These are phyloP conservation scores for Pichia norvegensis DNA, from an alignment of 1,139 yeast species.

Conservation along the genomic window DNA sequence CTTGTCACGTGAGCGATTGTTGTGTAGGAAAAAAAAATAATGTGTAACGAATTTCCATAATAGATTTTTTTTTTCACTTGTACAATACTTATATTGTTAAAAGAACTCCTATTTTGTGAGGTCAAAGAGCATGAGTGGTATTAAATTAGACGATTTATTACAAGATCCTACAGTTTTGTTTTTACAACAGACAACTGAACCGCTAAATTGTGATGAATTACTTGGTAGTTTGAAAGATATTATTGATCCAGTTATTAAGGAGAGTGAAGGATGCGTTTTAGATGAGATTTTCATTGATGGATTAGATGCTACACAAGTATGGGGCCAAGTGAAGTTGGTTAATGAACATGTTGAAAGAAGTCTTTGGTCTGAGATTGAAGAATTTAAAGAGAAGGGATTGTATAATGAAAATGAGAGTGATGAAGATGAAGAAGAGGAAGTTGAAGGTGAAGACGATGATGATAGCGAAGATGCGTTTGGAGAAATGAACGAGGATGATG, in stretches of 20 bases:
- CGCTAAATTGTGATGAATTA: slow-evolving; percentile 8
- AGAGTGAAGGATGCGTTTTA: slow-evolving; percentile 25
- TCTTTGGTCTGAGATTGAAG: slow-evolving; percentile 41
- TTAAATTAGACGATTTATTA: slow-evolving; percentile 7
- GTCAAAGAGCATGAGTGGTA: not conserved
- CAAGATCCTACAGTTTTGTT: slow-evolving; percentile 11
- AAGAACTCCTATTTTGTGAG: no score
- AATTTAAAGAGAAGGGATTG: slow-evolving; percentile 28
- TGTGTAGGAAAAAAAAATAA: no score
- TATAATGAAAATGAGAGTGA: slow-evolving; percentile 27
- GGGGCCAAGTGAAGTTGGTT: slow-evolving; percentile 87
- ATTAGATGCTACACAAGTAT: slow-evolving; percentile 81
- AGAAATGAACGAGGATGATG: slow-evolving; percentile 21
- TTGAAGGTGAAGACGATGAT: slow-evolving; percentile 24
- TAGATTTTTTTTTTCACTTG: not conserved
- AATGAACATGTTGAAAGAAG: slow-evolving; percentile 59
- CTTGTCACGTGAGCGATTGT: no score
- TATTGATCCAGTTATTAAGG: slow-evolving; percentile 12
- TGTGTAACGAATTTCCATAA: no score
- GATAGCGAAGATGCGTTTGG: slow-evolving; percentile 26
- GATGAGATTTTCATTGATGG: slow-evolving; percentile 84
- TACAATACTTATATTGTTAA: no score
- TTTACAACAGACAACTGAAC: slow-evolving; percentile 2
- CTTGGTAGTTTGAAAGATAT: slow-evolving; percentile 9
- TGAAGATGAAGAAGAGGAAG: slow-evolving; percentile 22